Conservation (phyloP, 495 filamentous ascomycete species). For the Tetracladium setigerum region DNA sequence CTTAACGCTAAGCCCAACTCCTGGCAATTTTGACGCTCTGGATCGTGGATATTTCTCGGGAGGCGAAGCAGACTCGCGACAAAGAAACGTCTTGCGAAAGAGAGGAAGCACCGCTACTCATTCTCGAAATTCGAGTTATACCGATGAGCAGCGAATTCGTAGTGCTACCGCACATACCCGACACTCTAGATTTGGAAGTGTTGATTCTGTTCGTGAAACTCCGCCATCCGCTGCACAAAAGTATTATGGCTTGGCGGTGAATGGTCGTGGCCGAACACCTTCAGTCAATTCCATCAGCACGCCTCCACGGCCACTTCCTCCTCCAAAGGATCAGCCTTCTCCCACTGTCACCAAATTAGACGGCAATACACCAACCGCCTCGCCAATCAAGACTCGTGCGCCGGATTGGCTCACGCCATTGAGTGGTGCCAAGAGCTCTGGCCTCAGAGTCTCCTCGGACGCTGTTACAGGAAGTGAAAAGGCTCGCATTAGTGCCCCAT, state of each 20-base stretch:
- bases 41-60: slow-evolving; percentile 95
- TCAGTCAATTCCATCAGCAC: slow-evolving; percentile 39
- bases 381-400: slow-evolving; percentile 44
- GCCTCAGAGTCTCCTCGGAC: slow-evolving; percentile 76
- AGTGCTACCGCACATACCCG: slow-evolving; percentile 53
- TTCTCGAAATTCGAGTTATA: slow-evolving; percentile 61
- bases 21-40: slow-evolving; percentile 43
- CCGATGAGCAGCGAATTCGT: slow-evolving; percentile 59
- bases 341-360: slow-evolving; percentile 66
- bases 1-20: slow-evolving; percentile 12
- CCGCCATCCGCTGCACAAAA: slow-evolving; percentile 43
- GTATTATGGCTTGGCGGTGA: slow-evolving; percentile 49
- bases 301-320: slow-evolving; percentile 37
- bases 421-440: slow-evolving; percentile 47
- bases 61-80: slow-evolving; percentile 68
- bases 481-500: slow-evolving; percentile 42
- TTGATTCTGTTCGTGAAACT: slow-evolving; percentile 45
- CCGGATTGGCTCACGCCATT: slow-evolving; percentile 43
- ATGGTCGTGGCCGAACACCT: slow-evolving; percentile 37
- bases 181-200: slow-evolving; percentile 73
- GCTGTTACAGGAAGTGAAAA: slow-evolving; percentile 59
- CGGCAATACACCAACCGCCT: slow-evolving; percentile 38
- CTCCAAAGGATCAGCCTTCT: slow-evolving; percentile 26
- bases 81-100: slow-evolving; percentile 74
- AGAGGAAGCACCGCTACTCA: slow-evolving; percentile 45